Conservation (phyloP, 2,329 filamentous ascomycete species). For the Bipolaris cookei region DNA sequence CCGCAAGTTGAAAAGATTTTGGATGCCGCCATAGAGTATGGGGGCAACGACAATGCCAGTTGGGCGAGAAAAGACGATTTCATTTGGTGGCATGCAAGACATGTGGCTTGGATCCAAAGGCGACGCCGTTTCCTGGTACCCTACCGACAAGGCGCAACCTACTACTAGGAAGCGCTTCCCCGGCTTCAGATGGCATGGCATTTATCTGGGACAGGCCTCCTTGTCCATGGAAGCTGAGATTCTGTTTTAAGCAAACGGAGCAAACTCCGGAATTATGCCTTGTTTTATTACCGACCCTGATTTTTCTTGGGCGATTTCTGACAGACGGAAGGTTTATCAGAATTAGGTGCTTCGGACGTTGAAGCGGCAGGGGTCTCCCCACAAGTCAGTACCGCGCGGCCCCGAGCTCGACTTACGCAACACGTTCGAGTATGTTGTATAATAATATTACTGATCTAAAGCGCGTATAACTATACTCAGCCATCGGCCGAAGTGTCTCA, state of each 20-base stretch:
- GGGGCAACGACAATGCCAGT: conserved; percentile 4
- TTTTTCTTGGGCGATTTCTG: not conserved
- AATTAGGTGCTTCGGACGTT: conserved; percentile 12
- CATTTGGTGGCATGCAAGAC: conserved; percentile 2
- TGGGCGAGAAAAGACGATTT: not conserved
- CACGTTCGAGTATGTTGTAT: not conserved
- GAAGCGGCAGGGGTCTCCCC: conserved; percentile 6
- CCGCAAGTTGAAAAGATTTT: not conserved
- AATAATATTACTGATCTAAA: not conserved
- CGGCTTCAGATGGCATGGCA: conserved; percentile 1
- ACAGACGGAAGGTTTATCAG: not conserved
- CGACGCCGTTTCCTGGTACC: conserved; percentile 2
- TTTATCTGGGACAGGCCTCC: not conserved
- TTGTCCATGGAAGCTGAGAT: not conserved
- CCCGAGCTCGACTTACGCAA: conserved; percentile 6
- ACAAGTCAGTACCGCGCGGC: not conserved
- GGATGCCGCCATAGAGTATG: not conserved
- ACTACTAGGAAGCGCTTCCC: not conserved
- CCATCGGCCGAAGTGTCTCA: not conserved
- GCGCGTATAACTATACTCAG: not conserved
- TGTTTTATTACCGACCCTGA: conserved; percentile 14
- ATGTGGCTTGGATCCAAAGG: not conserved
- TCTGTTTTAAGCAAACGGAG: not conserved
- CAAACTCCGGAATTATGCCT: not conserved
- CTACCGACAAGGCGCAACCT: conserved; percentile 8